Evolutionary conservation across 768 basidiomycete species (phyloP).

Genomic region (Termitomyces sp.): DNA sequence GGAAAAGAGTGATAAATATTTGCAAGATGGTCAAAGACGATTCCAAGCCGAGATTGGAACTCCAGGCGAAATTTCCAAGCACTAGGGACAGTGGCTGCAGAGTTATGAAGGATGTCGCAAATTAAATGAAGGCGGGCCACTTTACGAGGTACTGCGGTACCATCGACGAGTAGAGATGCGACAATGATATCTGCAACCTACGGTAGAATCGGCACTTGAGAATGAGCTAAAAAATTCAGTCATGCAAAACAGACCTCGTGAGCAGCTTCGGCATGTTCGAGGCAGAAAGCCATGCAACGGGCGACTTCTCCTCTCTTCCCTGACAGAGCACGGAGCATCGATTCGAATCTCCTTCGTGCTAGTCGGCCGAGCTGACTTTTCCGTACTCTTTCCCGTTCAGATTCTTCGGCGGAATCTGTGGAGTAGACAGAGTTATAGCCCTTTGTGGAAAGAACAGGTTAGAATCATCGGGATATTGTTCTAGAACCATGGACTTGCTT

Average conservation of each 20-base stretch:
- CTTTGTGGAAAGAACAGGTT: slow-evolving; percentile 32
- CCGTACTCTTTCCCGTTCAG: slow-evolving; percentile 77
- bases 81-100: slow-evolving; percentile 87
- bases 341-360: slow-evolving; percentile 83
- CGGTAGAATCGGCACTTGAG: not conserved
- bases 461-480: not conserved
- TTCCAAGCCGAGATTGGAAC: slow-evolving; percentile 87
- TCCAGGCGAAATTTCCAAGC: slow-evolving; percentile 98
- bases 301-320: slow-evolving; percentile 90
- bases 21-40: slow-evolving; percentile 93
- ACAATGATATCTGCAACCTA: slow-evolving; percentile 91
- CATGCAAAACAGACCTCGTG: slow-evolving; percentile 61
- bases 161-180: slow-evolving; percentile 80
- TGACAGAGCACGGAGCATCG: slow-evolving; percentile 82
- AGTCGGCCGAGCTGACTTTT: slow-evolving; percentile 77
- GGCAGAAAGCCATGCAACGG: slow-evolving; percentile 93
- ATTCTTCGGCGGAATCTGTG: slow-evolving; percentile 92
- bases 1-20: slow-evolving; percentile 95
- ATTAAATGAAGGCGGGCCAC: slow-evolving; percentile 93
- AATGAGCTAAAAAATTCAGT: not conserved
- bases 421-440: slow-evolving; percentile 88
- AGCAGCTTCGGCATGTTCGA: slow-evolving; percentile 95
- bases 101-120: slow-evolving; percentile 97
- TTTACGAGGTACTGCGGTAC: slow-evolving; percentile 97
- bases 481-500: slow-evolving; percentile 37